Percentiles rank a stretch among this genome's conserved stretches.
phyloP scores from a whole-genome alignment of 2,329 filamentous ascomycete species.

The Purpureocillium takamizusanense region DNA sequence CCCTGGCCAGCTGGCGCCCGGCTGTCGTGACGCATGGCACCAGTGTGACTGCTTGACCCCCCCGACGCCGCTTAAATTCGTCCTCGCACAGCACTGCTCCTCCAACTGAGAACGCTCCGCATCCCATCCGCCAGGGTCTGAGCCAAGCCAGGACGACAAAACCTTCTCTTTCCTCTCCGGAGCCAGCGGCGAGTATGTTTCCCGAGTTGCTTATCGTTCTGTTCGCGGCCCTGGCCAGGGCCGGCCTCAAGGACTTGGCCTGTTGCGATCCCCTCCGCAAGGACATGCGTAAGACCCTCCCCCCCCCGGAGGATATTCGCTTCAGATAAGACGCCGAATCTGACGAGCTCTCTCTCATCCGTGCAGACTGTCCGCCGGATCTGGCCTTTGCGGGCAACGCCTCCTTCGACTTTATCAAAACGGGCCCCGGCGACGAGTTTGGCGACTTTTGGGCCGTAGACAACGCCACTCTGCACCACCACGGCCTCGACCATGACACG shows the following conservation, averaged over 20 bases:
- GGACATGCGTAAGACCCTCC: constrained; percentile 12
- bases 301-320: too few species aligned
- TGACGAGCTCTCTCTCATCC: constrained; percentile 4
- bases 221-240: constrained; percentile 4
- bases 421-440: constrained; percentile 32
- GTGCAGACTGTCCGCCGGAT: constrained; percentile 54
- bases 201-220: background rate
- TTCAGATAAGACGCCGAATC: background rate
- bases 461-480: constrained; percentile 24
- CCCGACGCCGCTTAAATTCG: too few species aligned
- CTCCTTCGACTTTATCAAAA: constrained; percentile 54
- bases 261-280: constrained; percentile 15
- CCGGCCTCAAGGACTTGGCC: constrained; percentile 12
- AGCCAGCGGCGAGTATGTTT: constrained; percentile 1
- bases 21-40: too few species aligned
- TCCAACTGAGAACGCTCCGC: background rate
- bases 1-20: too few species aligned
- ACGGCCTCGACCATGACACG: constrained; percentile 15
- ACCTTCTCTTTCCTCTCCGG: too few species aligned
- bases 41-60: background rate
- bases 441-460: constrained; percentile 18
- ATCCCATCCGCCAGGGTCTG: background rate
- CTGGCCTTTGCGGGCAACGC: constrained; percentile 52
- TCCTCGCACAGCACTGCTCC: background rate
- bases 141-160: too few species aligned